These are phyloP conservation scores for Trametes gibbosa DNA, from an alignment of 768 basidiomycete genomes.

Conservation along the genomic window DNA sequence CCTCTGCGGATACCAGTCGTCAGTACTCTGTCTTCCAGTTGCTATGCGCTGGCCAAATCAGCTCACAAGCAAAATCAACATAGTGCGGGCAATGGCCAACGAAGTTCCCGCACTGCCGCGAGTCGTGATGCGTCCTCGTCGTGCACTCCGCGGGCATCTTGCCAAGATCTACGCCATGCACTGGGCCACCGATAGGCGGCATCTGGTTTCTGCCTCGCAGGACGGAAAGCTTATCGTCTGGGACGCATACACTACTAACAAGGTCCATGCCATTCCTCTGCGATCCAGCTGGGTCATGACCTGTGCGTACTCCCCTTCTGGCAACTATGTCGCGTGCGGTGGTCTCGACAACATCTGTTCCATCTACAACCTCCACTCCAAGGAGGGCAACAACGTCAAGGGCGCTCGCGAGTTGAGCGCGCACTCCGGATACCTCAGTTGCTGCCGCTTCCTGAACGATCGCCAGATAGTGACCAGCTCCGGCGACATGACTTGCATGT, in stretches of 20 bases:
- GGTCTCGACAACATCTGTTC: slow-evolving; percentile 99
- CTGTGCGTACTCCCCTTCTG: slow-evolving; percentile 96
- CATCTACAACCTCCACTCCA: slow-evolving; percentile 91
- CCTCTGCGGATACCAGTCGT: slow-evolving; percentile 97
- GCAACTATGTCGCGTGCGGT: slow-evolving; percentile 97
- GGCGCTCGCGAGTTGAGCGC: slow-evolving; percentile 94
- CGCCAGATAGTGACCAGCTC: slow-evolving; percentile 97
- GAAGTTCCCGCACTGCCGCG: slow-evolving; percentile 95
- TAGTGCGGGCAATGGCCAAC: slow-evolving; percentile 97
- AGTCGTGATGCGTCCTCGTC: slow-evolving; percentile 94
- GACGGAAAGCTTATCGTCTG: slow-evolving; percentile 99
- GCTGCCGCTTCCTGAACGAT: slow-evolving; percentile 98
- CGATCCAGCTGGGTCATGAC: slow-evolving; percentile 99
- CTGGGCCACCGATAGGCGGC: slow-evolving; percentile 95
- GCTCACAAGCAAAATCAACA: background rate
- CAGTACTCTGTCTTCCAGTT: slow-evolving; percentile 36
- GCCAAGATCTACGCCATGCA: slow-evolving; percentile 99
- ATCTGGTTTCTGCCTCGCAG: slow-evolving; percentile 99
- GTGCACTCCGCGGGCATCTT: slow-evolving; percentile 93
- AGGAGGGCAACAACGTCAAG: slow-evolving; percentile 72
- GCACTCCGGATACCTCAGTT: slow-evolving; percentile 96
- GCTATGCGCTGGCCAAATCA: background rate
- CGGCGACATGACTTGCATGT: slow-evolving; percentile 99
- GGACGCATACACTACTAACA: slow-evolving; percentile 99
- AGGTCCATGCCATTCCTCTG: slow-evolving; percentile 98